Evolutionary conservation across 2,329 filamentous ascomycete species (phyloP).

Genomic region (Aspergillus persii): DNA sequence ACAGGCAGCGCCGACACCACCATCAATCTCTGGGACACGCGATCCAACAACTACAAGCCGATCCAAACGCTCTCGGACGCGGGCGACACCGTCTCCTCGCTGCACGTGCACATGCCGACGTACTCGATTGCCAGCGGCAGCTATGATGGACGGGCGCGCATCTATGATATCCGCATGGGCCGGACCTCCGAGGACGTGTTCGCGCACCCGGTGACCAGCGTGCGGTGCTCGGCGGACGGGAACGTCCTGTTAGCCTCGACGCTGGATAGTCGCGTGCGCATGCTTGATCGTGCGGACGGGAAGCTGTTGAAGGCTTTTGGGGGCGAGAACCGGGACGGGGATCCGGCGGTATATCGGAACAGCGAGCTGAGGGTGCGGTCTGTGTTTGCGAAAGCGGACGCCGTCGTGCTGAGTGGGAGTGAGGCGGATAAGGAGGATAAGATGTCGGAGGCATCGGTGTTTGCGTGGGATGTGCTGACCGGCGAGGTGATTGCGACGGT

Average conservation of each 20-base stretch:
- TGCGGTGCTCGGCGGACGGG: conserved; percentile 68
- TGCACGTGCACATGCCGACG: conserved; percentile 39
- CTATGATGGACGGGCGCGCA: conserved; percentile 78
- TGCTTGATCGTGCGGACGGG: conserved; percentile 78
- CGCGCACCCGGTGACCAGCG: conserved; percentile 67
- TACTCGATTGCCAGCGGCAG: conserved; percentile 67
- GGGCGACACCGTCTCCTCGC: conserved; percentile 40
- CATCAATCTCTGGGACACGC: conserved; percentile 43
- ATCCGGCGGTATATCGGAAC: conserved; percentile 53
- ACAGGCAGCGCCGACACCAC: conserved; percentile 45
- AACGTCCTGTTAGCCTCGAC: conserved; percentile 71
- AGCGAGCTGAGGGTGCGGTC: conserved; percentile 71
- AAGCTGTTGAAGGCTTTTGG: conserved; percentile 70
- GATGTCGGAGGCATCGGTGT: conserved; percentile 30
- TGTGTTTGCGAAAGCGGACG: conserved; percentile 72
- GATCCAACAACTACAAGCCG: conserved; percentile 41
- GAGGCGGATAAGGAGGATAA: conserved; percentile 51
- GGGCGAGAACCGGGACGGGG: conserved; percentile 31
- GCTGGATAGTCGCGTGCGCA: conserved; percentile 71
- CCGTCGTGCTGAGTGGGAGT: conserved; percentile 75
- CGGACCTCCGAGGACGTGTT: conserved; percentile 68
- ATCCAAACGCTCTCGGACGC: conserved; percentile 44
- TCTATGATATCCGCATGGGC: conserved; percentile 81
- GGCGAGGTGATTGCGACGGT: conserved; percentile 67
- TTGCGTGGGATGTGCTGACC: conserved; percentile 78